Percentiles rank a stretch among this genome's conserved stretches.
phyloP scores from a whole-genome alignment of 192 early-diverging fungal species.

The Spinellus fusiger region DNA sequence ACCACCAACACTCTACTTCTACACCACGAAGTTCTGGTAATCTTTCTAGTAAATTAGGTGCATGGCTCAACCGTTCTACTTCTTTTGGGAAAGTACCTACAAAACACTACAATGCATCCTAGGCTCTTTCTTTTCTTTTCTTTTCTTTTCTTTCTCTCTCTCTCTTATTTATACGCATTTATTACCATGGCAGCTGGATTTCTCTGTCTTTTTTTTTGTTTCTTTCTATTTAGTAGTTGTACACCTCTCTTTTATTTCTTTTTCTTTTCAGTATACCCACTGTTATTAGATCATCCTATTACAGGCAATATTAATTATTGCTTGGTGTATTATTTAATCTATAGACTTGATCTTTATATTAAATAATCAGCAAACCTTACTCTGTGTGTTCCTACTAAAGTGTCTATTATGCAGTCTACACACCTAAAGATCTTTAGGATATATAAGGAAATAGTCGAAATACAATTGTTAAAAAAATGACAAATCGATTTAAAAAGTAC shows the following conservation, averaged over 20 bases:
- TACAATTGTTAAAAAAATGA: too few species aligned
- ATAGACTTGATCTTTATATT: neutral
- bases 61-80: conserved; percentile 10
- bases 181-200: neutral
- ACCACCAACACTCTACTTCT: neutral
- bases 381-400: too few species aligned
- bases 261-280: neutral
- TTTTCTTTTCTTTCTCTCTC: neutral
- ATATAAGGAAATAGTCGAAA: too few species aligned
- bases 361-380: too few species aligned
- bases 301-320: neutral
- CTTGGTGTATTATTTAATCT: neutral
- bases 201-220: neutral
- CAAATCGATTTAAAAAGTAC: too few species aligned
- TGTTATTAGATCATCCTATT: too few species aligned
- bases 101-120: conserved; percentile 2
- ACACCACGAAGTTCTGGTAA: neutral
- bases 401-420: too few species aligned
- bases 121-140: neutral
- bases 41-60: conserved; percentile 4
- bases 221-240: neutral
- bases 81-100: conserved; percentile 2
- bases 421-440: too few species aligned
- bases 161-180: neutral
- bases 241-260: neutral